Base-by-base conservation (phyloP, 805 yeast species). In the Jamesozyma hellenica region DNA sequence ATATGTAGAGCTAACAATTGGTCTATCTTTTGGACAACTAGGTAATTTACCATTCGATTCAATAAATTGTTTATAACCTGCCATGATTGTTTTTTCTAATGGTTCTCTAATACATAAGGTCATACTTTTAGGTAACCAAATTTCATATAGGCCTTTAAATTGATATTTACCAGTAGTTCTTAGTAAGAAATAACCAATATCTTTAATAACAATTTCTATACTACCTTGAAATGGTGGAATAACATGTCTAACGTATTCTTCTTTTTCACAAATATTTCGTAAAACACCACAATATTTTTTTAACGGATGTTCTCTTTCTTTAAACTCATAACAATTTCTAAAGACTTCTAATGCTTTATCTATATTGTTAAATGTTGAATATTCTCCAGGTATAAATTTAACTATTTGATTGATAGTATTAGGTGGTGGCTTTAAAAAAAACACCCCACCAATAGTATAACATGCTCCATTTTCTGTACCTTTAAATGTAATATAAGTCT, bases 201-300 rank as follows among this genome's bases (percentile, higher is more conserved):
- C 77, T 38, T 73, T 74, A 9, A 82, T 48, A 2, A 82, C 80
- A 21, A 82, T 50, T 49, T 82, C 94, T 9, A 82, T 61, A 4
- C 72, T 54, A 0, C 90, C 90, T 42, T 60, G 64, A 48, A 82
- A 82, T n/a, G 85, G 83, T 0, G 92, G 90, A 3, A 82, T 65
- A 2, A 72, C 64, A 45, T 69, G 78, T 42, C 75, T 60, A 1
- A 53, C 59, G 46, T 68, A 51, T 2, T 62, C 52, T 1, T 54
- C 48, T 29, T 42, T 46, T 17, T 46, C 32, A 25, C 51, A 42
- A 11, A 46, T 19, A 5, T 15, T 32, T 10, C 43, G 18, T 13
- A 40, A 32, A 4, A 57, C 40, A 10, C 56, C 62, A 41, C 59
- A 53, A 50, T 52, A 25, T 66, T 65, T 40, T 30, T 47, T 23